A percentile compares a stretch with the other conserved stretches of the same genome.
Conservation (phyloP, 805 yeast species). For the Jamesozyma jinghongensis region DNA sequence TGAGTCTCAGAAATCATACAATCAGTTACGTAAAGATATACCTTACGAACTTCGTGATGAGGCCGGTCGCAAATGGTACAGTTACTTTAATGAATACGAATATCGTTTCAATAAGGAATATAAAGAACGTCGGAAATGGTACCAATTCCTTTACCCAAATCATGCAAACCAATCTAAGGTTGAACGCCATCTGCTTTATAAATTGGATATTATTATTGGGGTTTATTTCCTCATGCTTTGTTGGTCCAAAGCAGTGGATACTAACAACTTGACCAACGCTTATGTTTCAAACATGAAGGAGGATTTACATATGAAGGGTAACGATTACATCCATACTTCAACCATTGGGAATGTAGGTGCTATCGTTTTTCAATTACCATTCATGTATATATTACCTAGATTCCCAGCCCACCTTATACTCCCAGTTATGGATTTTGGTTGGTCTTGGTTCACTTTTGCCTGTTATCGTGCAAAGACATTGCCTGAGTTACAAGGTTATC, state of each 20-base stretch:
- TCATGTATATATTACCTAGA: slow-evolving; percentile 49
- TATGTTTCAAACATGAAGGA: slow-evolving; percentile 58
- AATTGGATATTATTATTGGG: slow-evolving; percentile 49
- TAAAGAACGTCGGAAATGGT: slow-evolving; percentile 28
- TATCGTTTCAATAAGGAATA: slow-evolving; percentile 34
- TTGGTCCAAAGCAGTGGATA: slow-evolving; percentile 62
- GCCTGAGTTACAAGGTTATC: slow-evolving; percentile 45
- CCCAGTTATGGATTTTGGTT: slow-evolving; percentile 50
- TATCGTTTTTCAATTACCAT: slow-evolving; percentile 56
- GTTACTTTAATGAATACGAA: slow-evolving; percentile 44
- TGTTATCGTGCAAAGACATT: slow-evolving; percentile 42
- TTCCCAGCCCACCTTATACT: slow-evolving; percentile 41
- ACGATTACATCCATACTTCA: slow-evolving; percentile 53
- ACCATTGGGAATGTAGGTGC: slow-evolving; percentile 54
- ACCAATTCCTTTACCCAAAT: slow-evolving; percentile 28
- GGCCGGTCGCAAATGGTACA: slow-evolving; percentile 36
- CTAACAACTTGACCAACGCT: slow-evolving; percentile 53
- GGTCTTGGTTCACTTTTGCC: slow-evolving; percentile 60
- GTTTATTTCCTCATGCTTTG: slow-evolving; percentile 50
- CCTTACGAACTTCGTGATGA: slow-evolving; percentile 35
- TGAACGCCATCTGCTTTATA: slow-evolving; percentile 37
- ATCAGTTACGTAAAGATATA: slow-evolving; percentile 22
- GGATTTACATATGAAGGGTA: slow-evolving; percentile 49
- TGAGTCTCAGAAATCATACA: background rate
- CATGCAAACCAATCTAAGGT: slow-evolving; percentile 35